These are phyloP conservation scores for Effrenium voratum DNA, from an alignment of 73 alveolate species.

Conservation along the genomic window DNA sequence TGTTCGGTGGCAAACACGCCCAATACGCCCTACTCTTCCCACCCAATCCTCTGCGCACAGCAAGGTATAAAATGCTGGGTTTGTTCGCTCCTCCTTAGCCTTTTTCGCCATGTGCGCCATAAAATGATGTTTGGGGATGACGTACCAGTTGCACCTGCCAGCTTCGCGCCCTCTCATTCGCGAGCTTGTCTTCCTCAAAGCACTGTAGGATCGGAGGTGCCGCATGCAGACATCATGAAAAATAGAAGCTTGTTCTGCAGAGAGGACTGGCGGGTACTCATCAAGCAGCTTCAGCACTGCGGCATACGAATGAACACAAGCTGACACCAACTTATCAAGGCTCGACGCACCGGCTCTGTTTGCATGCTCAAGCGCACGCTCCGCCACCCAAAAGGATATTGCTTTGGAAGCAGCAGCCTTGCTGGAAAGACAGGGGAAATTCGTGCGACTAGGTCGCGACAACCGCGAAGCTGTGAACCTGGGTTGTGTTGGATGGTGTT, in stretches of 20 bases:
- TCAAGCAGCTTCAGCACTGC: too few species aligned
- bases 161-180: neutral
- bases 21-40: neutral
- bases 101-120: neutral
- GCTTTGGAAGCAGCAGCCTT: neutral
- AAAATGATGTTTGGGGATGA: neutral
- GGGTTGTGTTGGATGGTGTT: neutral
- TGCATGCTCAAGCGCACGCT: too few species aligned
- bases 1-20: neutral
- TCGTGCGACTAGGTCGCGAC: neutral
- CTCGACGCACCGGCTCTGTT: too few species aligned
- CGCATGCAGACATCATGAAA: neutral
- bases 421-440: neutral
- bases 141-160: neutral
- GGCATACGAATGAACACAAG: too few species aligned
- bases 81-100: neutral
- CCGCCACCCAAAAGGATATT: too few species aligned
- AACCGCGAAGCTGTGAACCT: neutral
- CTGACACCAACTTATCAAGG: too few species aligned
- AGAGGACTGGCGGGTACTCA: neutral
- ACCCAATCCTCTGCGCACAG: constrained; percentile 17
- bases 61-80: neutral
- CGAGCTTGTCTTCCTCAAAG: neutral
- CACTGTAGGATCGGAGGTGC: neutral
- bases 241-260: neutral